These are phyloP conservation scores for Mycena latifolia DNA, from an alignment of 768 basidiomycete species.

Conservation along the genomic window DNA sequence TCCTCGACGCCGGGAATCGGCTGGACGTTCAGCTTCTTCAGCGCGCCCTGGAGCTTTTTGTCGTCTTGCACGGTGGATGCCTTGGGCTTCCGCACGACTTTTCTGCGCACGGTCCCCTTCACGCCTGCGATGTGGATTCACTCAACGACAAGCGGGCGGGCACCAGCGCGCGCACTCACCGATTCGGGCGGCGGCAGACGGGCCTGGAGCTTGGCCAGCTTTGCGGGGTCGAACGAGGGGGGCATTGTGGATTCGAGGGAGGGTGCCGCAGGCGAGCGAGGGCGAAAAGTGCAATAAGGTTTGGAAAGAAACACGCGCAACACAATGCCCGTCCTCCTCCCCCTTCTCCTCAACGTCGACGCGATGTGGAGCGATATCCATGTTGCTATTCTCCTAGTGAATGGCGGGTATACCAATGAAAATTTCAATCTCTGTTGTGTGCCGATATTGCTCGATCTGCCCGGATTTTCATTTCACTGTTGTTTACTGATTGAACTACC, in stretches of 20 bases:
- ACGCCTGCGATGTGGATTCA: constrained; percentile 78
- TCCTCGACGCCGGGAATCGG: constrained; percentile 97
- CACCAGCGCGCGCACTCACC: constrained; percentile 71
- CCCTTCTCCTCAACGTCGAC: not conserved
- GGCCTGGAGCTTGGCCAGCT: constrained; percentile 97
- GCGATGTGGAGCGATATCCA: too few relatives aligned
- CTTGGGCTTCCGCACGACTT: constrained; percentile 93
- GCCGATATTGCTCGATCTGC: too few relatives aligned
- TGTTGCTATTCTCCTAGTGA: not conserved
- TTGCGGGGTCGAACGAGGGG: constrained; percentile 71
- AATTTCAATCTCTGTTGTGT: not conserved
- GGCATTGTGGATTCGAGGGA: constrained; percentile 56
- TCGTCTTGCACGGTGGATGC: constrained; percentile 91
- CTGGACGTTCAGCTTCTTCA: constrained; percentile 98
- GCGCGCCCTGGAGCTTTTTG: constrained; percentile 95
- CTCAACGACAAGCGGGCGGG: constrained; percentile 22
- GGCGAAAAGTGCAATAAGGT: constrained; percentile 4
- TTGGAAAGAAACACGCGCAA: constrained; percentile 3
- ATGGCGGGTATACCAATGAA: not conserved
- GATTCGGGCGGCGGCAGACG: constrained; percentile 88
- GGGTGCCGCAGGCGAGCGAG: not conserved
- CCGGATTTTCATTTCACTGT: too few relatives aligned
- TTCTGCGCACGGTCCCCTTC: constrained; percentile 97
- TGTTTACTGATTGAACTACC: too few relatives aligned
- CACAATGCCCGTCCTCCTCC: not conserved